These are phyloP conservation scores for Protea cynaroides DNA, from an alignment of 164 flowering plant genomes.

Conservation along the genomic window DNA sequence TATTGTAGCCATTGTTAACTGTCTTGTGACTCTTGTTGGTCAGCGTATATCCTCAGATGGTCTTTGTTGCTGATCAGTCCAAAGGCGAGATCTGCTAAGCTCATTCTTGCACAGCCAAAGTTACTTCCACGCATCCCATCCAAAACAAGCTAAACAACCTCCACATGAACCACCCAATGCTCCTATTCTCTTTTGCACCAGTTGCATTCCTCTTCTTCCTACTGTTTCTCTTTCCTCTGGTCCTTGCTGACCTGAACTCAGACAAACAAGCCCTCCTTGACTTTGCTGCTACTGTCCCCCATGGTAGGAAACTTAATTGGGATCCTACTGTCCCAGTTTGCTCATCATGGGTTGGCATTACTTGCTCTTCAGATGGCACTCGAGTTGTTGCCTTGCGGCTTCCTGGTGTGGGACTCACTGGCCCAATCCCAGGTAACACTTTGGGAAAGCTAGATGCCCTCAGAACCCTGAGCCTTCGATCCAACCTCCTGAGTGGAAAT, in stretches of 20 bases:
- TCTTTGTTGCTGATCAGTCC: neutral
- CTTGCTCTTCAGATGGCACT: slow-evolving; percentile 32
- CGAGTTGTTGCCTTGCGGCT: slow-evolving; percentile 45
- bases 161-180: slow-evolving; percentile 19
- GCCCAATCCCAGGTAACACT: slow-evolving; percentile 50
- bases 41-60: neutral
- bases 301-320: slow-evolving; percentile 64
- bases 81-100: neutral
- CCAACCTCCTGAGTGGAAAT: slow-evolving; percentile 57
- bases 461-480: slow-evolving; percentile 66
- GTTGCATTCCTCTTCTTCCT: neutral
- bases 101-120: neutral
- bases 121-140: neutral
- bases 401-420: slow-evolving; percentile 58
- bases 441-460: slow-evolving; percentile 60
- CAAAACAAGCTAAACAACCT: slow-evolving; percentile 5
- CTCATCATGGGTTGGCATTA: slow-evolving; percentile 60
- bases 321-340: slow-evolving; percentile 35
- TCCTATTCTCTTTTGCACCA: slow-evolving; percentile 6
- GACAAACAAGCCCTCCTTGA: slow-evolving; percentile 61
- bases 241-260: slow-evolving; percentile 43
- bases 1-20: no score
- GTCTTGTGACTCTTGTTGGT: neutral
- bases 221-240: slow-evolving; percentile 12
- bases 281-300: slow-evolving; percentile 48